Percentiles rank a stretch among this genome's conserved stretches.
phyloP scores from a whole-genome alignment of 352 stramenopile species.

The Pythium vanterpoolii region DNA sequence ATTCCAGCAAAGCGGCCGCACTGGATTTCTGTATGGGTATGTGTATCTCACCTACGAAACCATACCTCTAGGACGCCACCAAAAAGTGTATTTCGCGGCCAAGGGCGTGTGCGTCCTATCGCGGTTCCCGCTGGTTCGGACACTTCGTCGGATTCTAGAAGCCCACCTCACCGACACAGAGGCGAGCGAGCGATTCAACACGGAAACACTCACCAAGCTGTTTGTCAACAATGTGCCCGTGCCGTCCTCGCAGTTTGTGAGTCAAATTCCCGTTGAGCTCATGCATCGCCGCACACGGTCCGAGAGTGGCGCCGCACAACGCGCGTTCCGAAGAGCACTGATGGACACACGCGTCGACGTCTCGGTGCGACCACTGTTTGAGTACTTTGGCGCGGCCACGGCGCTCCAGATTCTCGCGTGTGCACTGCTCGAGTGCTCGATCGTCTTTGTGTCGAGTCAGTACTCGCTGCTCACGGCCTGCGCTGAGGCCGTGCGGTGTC shows the following conservation, averaged over 20 bases:
- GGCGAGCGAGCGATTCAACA: constrained; percentile 40
- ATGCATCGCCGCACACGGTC: constrained; percentile 31
- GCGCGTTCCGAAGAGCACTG: constrained; percentile 26
- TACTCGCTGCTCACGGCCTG: constrained; percentile 81
- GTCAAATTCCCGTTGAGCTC: constrained; percentile 26
- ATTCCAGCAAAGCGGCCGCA: constrained; percentile 73
- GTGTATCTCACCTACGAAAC: constrained; percentile 76
- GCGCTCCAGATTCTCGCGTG: constrained; percentile 77
- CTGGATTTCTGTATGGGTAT: constrained; percentile 71
- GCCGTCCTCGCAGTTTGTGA: constrained; percentile 19
- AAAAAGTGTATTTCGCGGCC: constrained; percentile 44
- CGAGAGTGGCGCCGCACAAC: constrained; percentile 41
- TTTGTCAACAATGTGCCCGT: constrained; percentile 26
- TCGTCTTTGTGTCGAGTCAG: constrained; percentile 82
- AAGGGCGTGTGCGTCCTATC: constrained; percentile 75
- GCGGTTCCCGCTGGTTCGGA: constrained; percentile 55
- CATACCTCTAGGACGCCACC: constrained; percentile 37
- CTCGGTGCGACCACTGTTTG: constrained; percentile 61
- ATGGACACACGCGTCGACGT: constrained; percentile 63
- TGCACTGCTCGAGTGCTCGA: constrained; percentile 82
- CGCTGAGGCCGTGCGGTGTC: constrained; percentile 77
- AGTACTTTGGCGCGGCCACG: constrained; percentile 61
- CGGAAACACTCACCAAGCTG: constrained; percentile 41
- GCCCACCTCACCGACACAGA: constrained; percentile 21
- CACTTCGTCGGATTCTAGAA: constrained; percentile 55